Base-by-base conservation (phyloP, 208 protist species). In the Giardia muris region DNA sequence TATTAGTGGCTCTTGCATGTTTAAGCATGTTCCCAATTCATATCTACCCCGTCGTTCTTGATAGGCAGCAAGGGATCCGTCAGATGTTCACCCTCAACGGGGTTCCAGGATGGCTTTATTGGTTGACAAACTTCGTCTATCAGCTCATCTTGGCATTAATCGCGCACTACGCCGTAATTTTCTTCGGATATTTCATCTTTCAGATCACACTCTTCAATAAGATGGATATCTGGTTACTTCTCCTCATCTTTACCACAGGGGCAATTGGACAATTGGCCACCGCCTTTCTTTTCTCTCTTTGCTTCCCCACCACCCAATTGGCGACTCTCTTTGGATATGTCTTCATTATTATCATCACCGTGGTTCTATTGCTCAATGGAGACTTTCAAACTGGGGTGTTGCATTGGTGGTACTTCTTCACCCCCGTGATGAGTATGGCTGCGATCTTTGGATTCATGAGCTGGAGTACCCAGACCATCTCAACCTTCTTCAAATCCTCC, bases 311-410 rank as follows among this genome's bases (percentile, higher is more conserved):
- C 22, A 89, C 87, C n/a, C 30, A 89, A 42, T 19, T 89, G 19
- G 4, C 87, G 10, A 46, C 87, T 43, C 87, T 89, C 39, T 4
- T 89, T 39, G 87, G 87, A 45, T 43, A 89, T 89, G n/a, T 89
- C 87, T 89, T 46, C 19, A 46, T 45, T n/a, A 89, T 89, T 19
- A 42, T n/a, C 10, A 4, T 89, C 87, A 42, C 43, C 87, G n/a
- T 89, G 4, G 30, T 89, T 45, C 22, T 89, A n/a, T 43, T n/a
- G 87, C 4, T 89, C 10, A 39, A 46, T 22, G 87, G 30, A n/a
- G 87, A 89, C 22, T 4, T 45, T 4, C 87, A n/a, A 39, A 45
- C 87, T 43, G 87, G 43, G 22, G n/a, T 43, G 22, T 39, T 89
- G 10, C 39, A 39, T 30, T 76, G 57, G 57, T 76, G 57, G 57